Base-by-base conservation (phyloP, 129 eudicot genomes). In the Cynara cardunculus region DNA sequence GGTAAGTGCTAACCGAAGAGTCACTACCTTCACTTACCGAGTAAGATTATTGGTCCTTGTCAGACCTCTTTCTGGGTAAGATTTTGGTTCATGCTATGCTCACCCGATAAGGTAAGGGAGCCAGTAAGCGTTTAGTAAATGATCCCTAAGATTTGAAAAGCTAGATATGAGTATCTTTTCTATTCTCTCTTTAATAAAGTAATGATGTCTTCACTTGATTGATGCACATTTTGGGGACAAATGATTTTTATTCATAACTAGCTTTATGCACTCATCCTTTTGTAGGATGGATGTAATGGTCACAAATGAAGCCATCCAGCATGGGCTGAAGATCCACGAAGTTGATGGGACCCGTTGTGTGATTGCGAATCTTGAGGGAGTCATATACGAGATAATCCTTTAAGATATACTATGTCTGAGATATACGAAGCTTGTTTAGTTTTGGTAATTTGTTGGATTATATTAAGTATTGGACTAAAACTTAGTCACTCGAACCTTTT, bases 221-320 rank as follows among this genome's bases (percentile, higher is more conserved):
- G 61, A 46, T 46, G 61, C 21, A 46, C 61, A 46, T 46, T 46
- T 46, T 46, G 61, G 19, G 61, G 19, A 16, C 61, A 4, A 5
- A 14, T 53, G 62, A 16, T 0, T 53, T 53, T 46, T 46, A 46
- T 6, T 14, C 18, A 1, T 32, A 30, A 71, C 21, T 31, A 32
- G 26, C 7, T 7, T 71, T n/a, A n/a, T 71, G 34, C 6, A 18
- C 12, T 34, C 27, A n/a, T 10, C 30, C 19, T 10, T 25, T 31
- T 81, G 90, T 88, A 94, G 98, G 82, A 94, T 94, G 96, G 98
- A 94, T 69, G 85, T 78, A 19, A 76, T 90, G 94, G 97, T 94
- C 32, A 62, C 84, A 1, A 78, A 82, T 71, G 96, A 94, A 87
- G 98, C 98, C 9, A 27, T 73, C 56, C 75, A 74, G 62, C 97